These are phyloP conservation scores for Linum usitatissimum DNA, from an alignment of 345 rosid species.

Conservation along the genomic window DNA sequence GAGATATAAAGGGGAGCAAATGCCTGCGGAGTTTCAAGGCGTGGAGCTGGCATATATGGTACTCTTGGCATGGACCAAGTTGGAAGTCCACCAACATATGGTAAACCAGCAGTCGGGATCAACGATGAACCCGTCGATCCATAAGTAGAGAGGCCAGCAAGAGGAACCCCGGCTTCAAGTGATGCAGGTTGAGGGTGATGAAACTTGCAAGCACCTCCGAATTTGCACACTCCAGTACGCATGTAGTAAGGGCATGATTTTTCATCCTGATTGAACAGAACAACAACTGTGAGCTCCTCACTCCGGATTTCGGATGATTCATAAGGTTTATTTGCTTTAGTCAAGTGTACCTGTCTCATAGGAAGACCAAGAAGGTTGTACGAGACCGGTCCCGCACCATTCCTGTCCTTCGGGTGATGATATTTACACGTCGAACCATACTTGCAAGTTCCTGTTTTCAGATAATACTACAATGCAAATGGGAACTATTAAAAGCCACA, in stretches of 20 bases:
- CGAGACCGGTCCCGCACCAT: constrained; percentile 69
- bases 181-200: constrained; percentile 72
- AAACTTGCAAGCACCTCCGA: constrained; percentile 73
- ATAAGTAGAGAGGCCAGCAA: constrained; percentile 29
- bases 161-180: constrained; percentile 22
- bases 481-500: too few relatives aligned
- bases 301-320: background rate
- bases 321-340: background rate
- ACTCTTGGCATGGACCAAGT: constrained; percentile 47
- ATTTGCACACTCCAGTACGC: constrained; percentile 67
- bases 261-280: constrained; percentile 38
- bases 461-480: constrained; percentile 40
- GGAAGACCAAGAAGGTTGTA: constrained; percentile 64
- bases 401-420: constrained; percentile 81
- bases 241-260: constrained; percentile 71
- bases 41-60: constrained; percentile 37
- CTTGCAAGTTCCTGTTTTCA: constrained; percentile 83
- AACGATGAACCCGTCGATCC: constrained; percentile 31
- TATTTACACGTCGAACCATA: constrained; percentile 76
- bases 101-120: constrained; percentile 40
- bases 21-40: constrained; percentile 36
- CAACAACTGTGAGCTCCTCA: background rate
- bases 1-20: constrained; percentile 50
- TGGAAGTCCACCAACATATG: constrained; percentile 45
- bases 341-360: constrained; percentile 51